Evolutionary conservation across 2,329 filamentous ascomycete species (phyloP).

Genomic region (Talaromyces marneffei): DNA sequence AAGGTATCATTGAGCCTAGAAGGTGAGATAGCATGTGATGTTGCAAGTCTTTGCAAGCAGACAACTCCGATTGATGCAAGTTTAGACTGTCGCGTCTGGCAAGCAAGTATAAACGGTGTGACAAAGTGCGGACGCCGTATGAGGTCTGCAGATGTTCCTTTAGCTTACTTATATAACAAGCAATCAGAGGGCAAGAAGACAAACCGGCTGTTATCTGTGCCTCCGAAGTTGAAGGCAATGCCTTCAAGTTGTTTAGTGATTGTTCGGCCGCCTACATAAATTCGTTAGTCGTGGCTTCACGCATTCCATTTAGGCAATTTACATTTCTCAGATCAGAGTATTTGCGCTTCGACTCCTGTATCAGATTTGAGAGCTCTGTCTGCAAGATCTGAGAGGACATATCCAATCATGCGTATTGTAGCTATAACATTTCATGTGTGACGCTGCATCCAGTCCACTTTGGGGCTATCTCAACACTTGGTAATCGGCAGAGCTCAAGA

Average conservation of each 20-base stretch:
- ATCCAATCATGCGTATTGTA: constrained; percentile 33
- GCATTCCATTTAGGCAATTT: constrained; percentile 11
- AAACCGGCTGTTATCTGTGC: constrained; percentile 66
- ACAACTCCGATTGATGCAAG: constrained; percentile 82
- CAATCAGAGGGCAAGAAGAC: constrained; percentile 16
- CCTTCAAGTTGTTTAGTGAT: constrained; percentile 82
- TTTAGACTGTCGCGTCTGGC: constrained; percentile 81
- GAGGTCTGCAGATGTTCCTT: constrained; percentile 57
- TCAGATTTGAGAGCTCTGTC: constrained; percentile 80
- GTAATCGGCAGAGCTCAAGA: constrained; percentile 1
- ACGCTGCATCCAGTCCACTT: constrained; percentile 7
- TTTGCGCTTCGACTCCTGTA: constrained; percentile 94
- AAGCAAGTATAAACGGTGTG: constrained; percentile 90
- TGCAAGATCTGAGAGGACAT: constrained; percentile 91
- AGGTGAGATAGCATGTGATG: constrained; percentile 71
- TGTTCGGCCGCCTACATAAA: constrained; percentile 76
- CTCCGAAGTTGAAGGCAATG: constrained; percentile 67
- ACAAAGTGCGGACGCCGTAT: constrained; percentile 76
- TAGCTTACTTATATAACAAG: constrained; percentile 8
- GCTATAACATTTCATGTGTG: constrained; percentile 17
- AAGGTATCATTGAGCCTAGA: constrained; percentile 79
- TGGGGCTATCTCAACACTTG: constrained; percentile 3
- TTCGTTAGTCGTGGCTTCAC: constrained; percentile 21
- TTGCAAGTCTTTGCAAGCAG: constrained; percentile 81
- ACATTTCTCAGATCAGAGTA: constrained; percentile 78